phyloP scores from a whole-genome alignment of 1,139 yeast genomes.

The Torulaspora globosa region DNA sequence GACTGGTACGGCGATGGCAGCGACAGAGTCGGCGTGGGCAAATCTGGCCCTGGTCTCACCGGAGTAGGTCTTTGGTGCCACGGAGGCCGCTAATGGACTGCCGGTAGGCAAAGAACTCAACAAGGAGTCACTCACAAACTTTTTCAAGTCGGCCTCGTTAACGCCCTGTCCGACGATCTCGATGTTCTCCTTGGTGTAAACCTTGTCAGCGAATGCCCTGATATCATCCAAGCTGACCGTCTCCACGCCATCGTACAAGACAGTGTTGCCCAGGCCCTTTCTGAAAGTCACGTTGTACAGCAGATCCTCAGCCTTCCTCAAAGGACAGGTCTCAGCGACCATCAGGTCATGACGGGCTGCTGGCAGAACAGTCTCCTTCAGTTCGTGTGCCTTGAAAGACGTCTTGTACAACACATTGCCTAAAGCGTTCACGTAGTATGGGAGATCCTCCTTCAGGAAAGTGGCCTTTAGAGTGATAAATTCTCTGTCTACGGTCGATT shows the following conservation, averaged over 20 bases:
- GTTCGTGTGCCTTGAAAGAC: slow-evolving; percentile 76
- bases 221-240: slow-evolving; percentile 62
- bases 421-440: slow-evolving; percentile 84
- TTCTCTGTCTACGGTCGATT: slow-evolving; percentile 75
- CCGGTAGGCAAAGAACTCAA: slow-evolving; percentile 64
- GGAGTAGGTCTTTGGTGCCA: slow-evolving; percentile 46
- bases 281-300: slow-evolving; percentile 82
- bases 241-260: slow-evolving; percentile 63
- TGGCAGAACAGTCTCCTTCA: slow-evolving; percentile 76
- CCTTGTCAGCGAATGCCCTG: slow-evolving; percentile 60
- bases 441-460: slow-evolving; percentile 84
- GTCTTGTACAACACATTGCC: slow-evolving; percentile 73
- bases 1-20: slow-evolving; percentile 80
- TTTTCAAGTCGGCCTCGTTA: slow-evolving; percentile 61
- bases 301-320: slow-evolving; percentile 66
- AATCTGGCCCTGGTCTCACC: slow-evolving; percentile 74
- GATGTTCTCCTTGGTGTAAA: slow-evolving; percentile 67
- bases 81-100: slow-evolving; percentile 42
- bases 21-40: slow-evolving; percentile 56
- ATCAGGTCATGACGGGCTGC: slow-evolving; percentile 58
- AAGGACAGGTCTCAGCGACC: slow-evolving; percentile 49
- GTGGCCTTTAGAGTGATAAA: slow-evolving; percentile 71
- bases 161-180: slow-evolving; percentile 74
- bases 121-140: slow-evolving; percentile 63
- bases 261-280: slow-evolving; percentile 82